phyloP scores from a whole-genome alignment of 2,329 filamentous ascomycete species.

The Ceratocystis alfenasii region DNA sequence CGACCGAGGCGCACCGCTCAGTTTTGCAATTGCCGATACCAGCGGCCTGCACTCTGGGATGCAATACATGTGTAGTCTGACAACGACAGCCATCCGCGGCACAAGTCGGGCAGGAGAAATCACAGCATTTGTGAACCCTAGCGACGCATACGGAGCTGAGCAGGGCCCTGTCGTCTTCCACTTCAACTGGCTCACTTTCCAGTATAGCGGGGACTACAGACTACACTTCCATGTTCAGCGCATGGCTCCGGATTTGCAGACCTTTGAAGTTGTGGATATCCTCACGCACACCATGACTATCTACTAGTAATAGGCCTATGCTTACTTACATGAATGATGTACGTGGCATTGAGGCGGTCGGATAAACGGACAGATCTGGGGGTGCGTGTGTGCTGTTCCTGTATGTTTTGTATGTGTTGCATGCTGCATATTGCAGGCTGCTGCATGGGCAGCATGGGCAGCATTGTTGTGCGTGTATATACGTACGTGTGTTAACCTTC shows the following conservation, averaged over 20 bases:
- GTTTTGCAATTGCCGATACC: conserved; percentile 7
- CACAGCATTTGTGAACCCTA: background rate
- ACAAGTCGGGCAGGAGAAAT: background rate
- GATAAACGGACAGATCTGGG: background rate
- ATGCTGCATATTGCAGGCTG: no score
- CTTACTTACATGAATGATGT: background rate
- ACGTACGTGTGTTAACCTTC: background rate
- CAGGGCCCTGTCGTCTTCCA: background rate
- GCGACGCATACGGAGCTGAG: background rate
- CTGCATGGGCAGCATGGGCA: background rate
- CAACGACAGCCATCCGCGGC: conserved; percentile 7
- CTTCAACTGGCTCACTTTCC: background rate
- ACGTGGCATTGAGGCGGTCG: background rate
- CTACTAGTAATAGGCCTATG: background rate
- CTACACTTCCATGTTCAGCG: background rate
- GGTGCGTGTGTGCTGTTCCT: background rate
- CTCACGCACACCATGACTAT: conserved; percentile 2
- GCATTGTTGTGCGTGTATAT: background rate
- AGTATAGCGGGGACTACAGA: background rate
- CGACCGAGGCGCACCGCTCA: background rate
- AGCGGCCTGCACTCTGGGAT: background rate
- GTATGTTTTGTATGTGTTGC: background rate
- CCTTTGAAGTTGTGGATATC: conserved; percentile 5
- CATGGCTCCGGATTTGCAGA: background rate
- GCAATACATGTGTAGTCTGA: conserved; percentile 8